A percentile compares a stretch with the other conserved stretches of the same genome.
These are phyloP conservation scores for Coemansia sp. DNA, from an alignment of 192 early-diverging fungal genomes.

Conservation along the genomic window DNA sequence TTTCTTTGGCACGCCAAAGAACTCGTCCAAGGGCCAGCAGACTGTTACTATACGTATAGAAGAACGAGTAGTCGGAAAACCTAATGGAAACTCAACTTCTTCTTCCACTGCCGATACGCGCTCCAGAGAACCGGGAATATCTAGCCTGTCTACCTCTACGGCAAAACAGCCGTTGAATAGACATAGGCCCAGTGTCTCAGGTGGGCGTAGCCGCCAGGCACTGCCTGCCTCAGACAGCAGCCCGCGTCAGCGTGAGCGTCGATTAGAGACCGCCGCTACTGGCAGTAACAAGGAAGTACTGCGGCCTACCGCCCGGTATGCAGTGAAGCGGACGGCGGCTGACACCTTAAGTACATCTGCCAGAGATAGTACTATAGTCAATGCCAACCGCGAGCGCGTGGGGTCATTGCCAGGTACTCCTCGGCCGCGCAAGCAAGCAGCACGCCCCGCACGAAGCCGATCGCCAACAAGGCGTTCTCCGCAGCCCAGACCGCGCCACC, in stretches of 20 bases:
- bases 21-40: constrained; percentile 16
- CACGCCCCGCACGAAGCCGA: not conserved
- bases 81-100: not conserved
- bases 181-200: not conserved
- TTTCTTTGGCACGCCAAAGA: constrained; percentile 46
- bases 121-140: not conserved
- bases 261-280: not conserved
- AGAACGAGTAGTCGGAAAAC: constrained; percentile 24
- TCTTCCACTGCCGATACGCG: not conserved
- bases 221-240: not conserved
- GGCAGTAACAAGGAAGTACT: not conserved
- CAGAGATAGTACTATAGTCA: constrained; percentile 34
- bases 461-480: constrained; percentile 10
- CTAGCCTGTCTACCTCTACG: not conserved
- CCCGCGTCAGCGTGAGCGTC: constrained; percentile 3
- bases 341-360: constrained; percentile 14
- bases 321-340: constrained; percentile 11
- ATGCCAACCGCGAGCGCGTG: constrained; percentile 47
- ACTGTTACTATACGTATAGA: constrained; percentile 44
- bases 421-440: constrained; percentile 17
- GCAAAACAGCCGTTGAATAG: not conserved
- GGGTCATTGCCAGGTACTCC: constrained; percentile 44
- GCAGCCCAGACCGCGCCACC: constrained; percentile 4
- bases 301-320: constrained; percentile 14
- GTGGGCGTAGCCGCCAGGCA: not conserved